These are phyloP conservation scores for Heliosperma pusillum DNA, from an alignment of 148 eudicot species.

Conservation along the genomic window DNA sequence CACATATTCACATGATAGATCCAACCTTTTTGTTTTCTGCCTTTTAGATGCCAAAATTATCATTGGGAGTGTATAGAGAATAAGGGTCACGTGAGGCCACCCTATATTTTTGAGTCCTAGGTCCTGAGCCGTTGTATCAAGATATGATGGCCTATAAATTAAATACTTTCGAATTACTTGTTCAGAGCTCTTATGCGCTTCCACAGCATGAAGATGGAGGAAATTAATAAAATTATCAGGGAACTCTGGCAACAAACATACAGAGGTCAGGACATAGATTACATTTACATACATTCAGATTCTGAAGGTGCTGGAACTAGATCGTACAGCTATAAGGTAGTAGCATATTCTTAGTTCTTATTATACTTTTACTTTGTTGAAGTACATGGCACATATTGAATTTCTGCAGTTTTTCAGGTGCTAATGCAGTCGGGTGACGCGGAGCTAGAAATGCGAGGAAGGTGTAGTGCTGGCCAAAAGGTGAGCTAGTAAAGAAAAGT, in stretches of 20 bases:
- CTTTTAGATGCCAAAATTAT: too few species aligned
- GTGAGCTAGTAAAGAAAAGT: constrained; percentile 26
- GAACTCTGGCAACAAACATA: constrained; percentile 99
- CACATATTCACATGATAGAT: neutral
- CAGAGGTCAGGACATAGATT: constrained; percentile 99
- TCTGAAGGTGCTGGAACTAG: constrained; percentile 94
- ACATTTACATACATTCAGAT: constrained; percentile 91
- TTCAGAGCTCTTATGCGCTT: constrained; percentile 97
- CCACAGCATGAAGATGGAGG: constrained; percentile 99
- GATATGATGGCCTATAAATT: too few species aligned
- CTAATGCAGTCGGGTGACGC: constrained; percentile 97
- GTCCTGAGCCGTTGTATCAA: too few species aligned
- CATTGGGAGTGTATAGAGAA: too few species aligned
- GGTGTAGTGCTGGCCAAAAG: constrained; percentile 99
- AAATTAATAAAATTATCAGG: constrained; percentile 89
- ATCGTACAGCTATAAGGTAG: constrained; percentile 95
- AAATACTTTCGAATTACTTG: neutral
- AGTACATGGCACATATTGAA: neutral
- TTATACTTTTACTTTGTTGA: constrained; percentile 8
- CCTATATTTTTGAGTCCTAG: too few species aligned
- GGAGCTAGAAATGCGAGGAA: constrained; percentile 97
- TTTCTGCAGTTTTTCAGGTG: constrained; percentile 40
- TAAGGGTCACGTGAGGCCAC: too few species aligned
- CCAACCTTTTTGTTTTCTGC: neutral
- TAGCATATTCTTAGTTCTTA: constrained; percentile 13